Percentiles rank a stretch among this genome's conserved stretches.
Conservation (phyloP, 257 asterid species). For the Oldenlandia corymbosa region DNA sequence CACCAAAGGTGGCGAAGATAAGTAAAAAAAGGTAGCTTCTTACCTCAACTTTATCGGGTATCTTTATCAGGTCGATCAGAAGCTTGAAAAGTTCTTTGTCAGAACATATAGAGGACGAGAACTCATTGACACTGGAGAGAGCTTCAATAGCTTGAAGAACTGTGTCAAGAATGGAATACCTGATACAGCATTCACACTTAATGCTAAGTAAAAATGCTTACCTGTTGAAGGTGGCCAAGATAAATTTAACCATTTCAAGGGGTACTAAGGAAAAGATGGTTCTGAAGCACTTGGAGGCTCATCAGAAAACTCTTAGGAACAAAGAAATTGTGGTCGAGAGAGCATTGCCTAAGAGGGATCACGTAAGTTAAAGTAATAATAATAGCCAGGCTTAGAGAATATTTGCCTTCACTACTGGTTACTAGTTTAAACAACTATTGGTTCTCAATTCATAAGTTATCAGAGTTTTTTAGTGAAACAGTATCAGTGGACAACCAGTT, state of each 20-base stretch:
- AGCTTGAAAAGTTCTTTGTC: constrained; percentile 51
- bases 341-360: not conserved
- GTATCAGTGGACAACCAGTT: not conserved
- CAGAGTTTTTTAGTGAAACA: not conserved
- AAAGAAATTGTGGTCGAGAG: not conserved
- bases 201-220: constrained; percentile 6
- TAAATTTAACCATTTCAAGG: not conserved
- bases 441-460: not conserved
- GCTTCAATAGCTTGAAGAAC: constrained; percentile 79
- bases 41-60: constrained; percentile 83
- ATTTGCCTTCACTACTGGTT: not conserved
- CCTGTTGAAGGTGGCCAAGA: constrained; percentile 12
- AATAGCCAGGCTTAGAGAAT: not conserved
- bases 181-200: constrained; percentile 28
- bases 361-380: not conserved
- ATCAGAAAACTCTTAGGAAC: not conserved
- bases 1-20: no score
- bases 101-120: constrained; percentile 46
- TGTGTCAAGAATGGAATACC: constrained; percentile 63
- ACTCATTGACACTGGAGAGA: constrained; percentile 59
- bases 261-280: not conserved
- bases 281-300: not conserved
- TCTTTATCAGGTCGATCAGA: constrained; percentile 52
- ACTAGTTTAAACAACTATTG: not conserved
- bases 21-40: constrained; percentile 18